phyloP scores from a whole-genome alignment of 148 eudicot genomes.

The Rhododendron molle region DNA sequence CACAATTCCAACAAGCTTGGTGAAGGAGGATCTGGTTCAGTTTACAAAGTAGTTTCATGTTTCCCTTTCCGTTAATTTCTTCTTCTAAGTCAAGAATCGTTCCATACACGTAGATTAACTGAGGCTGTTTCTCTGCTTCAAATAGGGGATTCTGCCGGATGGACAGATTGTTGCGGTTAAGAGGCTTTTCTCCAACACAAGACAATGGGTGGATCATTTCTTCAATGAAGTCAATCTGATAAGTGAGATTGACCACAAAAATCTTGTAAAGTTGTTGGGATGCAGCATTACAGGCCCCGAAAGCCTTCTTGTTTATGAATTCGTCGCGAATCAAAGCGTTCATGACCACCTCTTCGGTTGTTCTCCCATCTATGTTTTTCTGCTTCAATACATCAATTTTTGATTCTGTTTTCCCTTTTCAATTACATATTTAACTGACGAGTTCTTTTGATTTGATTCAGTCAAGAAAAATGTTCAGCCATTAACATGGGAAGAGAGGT shows the following conservation, averaged over 20 bases:
- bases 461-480: constrained; percentile 20
- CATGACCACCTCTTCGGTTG: constrained; percentile 34
- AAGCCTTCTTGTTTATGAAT: constrained; percentile 58
- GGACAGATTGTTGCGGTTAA: constrained; percentile 44
- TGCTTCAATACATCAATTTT: too few relatives aligned
- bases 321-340: constrained; percentile 43
- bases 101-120: not conserved
- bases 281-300: constrained; percentile 56
- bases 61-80: not conserved
- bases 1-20: constrained; percentile 41
- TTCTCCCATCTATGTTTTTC: not conserved
- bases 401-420: not conserved
- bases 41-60: constrained; percentile 31
- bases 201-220: constrained; percentile 51
- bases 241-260: constrained; percentile 44
- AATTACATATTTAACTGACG: not conserved
- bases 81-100: not conserved
- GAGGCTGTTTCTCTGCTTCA: not conserved
- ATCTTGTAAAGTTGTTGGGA: constrained; percentile 50
- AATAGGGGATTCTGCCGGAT: constrained; percentile 41
- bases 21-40: constrained; percentile 62
- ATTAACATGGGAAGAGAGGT: constrained; percentile 43
- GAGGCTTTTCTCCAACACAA: constrained; percentile 52
- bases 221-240: constrained; percentile 55
- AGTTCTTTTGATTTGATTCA: constrained; percentile 12